Conservation (phyloP, 2,329 filamentous ascomycete species). For the Colletotrichum graminicola region DNA sequence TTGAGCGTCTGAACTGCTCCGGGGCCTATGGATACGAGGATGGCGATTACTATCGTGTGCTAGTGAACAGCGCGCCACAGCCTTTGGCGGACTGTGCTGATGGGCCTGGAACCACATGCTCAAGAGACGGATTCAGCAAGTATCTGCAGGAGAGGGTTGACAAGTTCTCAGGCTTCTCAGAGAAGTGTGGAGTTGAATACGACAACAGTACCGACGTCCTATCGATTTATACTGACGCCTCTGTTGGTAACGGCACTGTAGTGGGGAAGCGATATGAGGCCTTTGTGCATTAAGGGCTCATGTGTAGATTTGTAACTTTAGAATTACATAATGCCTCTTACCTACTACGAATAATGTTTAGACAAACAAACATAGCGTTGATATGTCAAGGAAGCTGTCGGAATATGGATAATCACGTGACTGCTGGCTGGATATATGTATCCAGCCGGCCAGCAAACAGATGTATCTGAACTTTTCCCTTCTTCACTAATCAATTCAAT, state of each 20-base stretch:
- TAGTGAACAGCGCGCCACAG: conserved; percentile 60
- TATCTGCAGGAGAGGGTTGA: conserved; percentile 55
- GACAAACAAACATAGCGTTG: background rate
- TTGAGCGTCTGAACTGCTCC: conserved; percentile 73
- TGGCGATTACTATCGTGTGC: conserved; percentile 62
- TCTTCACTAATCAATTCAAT: too few species aligned
- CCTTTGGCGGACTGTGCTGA: conserved; percentile 56
- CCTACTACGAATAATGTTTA: rapidly evolving
- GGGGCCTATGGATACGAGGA: conserved; percentile 67
- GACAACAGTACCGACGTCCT: conserved; percentile 52
- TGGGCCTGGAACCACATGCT: conserved; percentile 60
- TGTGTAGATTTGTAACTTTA: background rate
- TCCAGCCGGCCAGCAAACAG: too few species aligned
- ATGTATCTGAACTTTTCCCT: too few species aligned
- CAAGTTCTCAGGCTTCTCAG: conserved; percentile 56
- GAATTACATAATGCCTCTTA: background rate
- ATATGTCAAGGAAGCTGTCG: too few species aligned
- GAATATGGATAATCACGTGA: too few species aligned
- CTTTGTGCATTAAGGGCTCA: background rate
- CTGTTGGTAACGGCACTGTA: conserved; percentile 46
- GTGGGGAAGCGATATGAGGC: conserved; percentile 45
- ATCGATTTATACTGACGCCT: conserved; percentile 49
- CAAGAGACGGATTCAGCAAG: conserved; percentile 52
- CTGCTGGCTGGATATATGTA: too few species aligned
- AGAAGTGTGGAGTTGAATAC: conserved; percentile 53